These are phyloP conservation scores for Phytophthora pseudosyringae DNA, from an alignment of 352 stramenopile species.

Conservation along the genomic window DNA sequence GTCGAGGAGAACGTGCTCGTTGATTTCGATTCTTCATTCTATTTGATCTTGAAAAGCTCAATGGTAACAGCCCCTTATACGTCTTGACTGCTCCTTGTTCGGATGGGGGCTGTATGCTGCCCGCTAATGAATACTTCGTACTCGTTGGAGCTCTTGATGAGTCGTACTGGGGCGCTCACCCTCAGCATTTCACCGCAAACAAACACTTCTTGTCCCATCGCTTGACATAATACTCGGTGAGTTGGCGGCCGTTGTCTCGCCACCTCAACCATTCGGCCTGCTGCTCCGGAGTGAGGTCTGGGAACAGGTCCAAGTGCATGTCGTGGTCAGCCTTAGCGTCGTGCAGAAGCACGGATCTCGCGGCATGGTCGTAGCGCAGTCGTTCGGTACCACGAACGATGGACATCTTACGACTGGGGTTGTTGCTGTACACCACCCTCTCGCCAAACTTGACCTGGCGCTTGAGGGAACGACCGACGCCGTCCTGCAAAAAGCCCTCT, in stretches of 20 bases:
- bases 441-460: constrained; percentile 40
- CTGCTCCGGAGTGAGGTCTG: constrained; percentile 21
- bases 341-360: constrained; percentile 22
- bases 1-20: neutral
- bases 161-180: too few relatives aligned
- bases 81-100: constrained; percentile 7
- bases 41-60: constrained; percentile 3
- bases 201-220: constrained; percentile 52
- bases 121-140: constrained; percentile 8
- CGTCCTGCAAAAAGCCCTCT: constrained; percentile 42
- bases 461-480: constrained; percentile 50
- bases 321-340: constrained; percentile 30
- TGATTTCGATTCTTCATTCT: neutral
- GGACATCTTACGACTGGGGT: constrained; percentile 52
- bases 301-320: constrained; percentile 44
- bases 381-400: constrained; percentile 43
- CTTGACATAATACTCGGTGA: constrained; percentile 63
- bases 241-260: constrained; percentile 34
- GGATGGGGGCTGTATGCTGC: neutral
- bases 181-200: constrained; percentile 19
- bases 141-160: constrained; percentile 1
- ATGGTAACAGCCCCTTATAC: constrained; percentile 6
- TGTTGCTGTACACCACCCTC: constrained; percentile 61
- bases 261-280: constrained; percentile 23
- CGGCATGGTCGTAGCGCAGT: constrained; percentile 48